Evolutionary conservation across 768 basidiomycete genomes (phyloP), one percentile per base, ranked within the genome.

Genomic region (Termitomyces sp.): DNA sequence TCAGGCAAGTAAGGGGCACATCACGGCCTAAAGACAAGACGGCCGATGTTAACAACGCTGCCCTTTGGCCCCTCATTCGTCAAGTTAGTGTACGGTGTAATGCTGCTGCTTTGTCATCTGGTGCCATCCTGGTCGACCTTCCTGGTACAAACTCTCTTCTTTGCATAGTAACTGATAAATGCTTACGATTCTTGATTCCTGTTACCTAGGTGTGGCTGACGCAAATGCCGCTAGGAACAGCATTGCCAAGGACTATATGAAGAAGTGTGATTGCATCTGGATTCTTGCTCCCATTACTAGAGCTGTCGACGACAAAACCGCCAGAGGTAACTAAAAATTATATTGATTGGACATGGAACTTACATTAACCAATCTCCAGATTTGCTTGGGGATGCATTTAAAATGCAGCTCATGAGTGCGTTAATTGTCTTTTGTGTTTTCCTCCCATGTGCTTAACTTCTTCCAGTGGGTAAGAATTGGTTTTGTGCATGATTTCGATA

Each of bases 191-290:
- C 14, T 34, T 45, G 4, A 19, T 37, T 4, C 5, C 10, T 31
- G 16, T 23, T 23, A 16, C 12, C 29, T 5, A 79, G 79, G 78
- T 71, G 81, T 84, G 25, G 83, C 82, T 12, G 85, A 87, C 64
- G 82, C 83, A 17, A 87, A 87, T 64, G 82, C 82, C 11, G 85
- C 85, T 14, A 72, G 84, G 54, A 82, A 82, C 64, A 80, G 72
- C 47, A 85, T 87, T 43, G 83, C 85, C 2, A 84, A 84, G 64
- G 77, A 81, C 31, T 86, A 85, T 66, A 84, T 86, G 83, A 86
- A 86, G 65, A 84, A 81, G 55, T 82, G 80, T 52, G 73, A 82
- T 46, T 83, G 81, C 53, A 79, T 85, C 35, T 87, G 84, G 84
- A 83, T 86, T 61, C 65, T 86, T n/a, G 85, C 84, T 2, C 84